Base-by-base conservation (phyloP, 345 rosid genomes). In the Eutrema japonicum region DNA sequence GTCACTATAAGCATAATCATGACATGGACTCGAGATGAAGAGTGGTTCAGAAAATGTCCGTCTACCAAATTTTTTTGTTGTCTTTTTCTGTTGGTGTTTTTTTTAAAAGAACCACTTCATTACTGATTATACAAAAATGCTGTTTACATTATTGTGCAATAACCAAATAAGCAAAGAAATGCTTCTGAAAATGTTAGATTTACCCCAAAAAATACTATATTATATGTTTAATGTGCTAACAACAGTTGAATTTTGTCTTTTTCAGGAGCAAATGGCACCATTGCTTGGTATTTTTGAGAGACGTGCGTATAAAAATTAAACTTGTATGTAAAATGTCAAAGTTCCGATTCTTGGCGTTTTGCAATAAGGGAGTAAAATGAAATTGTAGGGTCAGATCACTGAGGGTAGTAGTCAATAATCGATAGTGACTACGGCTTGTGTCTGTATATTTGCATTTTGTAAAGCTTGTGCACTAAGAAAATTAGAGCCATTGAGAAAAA, bases 301-400 rank as follows among this genome's bases (percentile, higher is more conserved):
- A 35, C 13, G 4, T 33, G 8, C 8, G 27, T 27, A 51, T 4
- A 32, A 2, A 8, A n/a, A 32, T 4, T 11, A 14, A 56, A 35
- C 27, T 35, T 14, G 42, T 33, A 30, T 38, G 60, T 12, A 11
- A 0, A 38, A 41, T 8, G 13, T 52, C 29, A 51, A 35, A 50
- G 26, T 37, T 71, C 32, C 2, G 2, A 26, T 42, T 63, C 47
- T 33, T 63, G 63, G 70, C 55, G 13, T 63, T 53, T 63, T 53
- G 70, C 48, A 45, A 10, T 43, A n/a, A 51, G 18, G 12, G 30
- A 37, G 49, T 10, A 32, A 51, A 30, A 18, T 41, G 16, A 62
- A 30, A 32, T 32, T 51, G 45, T 72, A 42, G 55, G 70, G 70
- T 72, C 47, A 52, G 54, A 35, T 22, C 6, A 63, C 14, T 10